Base-by-base conservation (phyloP, 2,329 filamentous ascomycete species). In the Hypoxylon sp. region DNA sequence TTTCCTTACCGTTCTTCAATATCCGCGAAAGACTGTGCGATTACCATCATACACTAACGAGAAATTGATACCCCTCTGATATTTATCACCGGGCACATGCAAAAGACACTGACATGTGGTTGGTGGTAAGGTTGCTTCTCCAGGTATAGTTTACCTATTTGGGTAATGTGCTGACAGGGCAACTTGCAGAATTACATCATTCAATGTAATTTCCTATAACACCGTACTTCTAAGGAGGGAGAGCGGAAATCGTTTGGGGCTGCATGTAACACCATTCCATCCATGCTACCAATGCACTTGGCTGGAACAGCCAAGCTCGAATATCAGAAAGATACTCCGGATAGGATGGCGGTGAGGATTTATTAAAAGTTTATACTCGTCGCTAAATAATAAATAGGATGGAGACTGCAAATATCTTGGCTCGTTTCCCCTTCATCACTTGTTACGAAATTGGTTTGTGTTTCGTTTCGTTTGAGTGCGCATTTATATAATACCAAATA, bases 181-280 rank as follows among this genome's bases (percentile, higher is more conserved):
- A 37, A 37, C 21, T 70, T 29, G 32, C 48, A 62, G 35, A 61
- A 68, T 70, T 70, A 70, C 68, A 70, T 70, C 68, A 70, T 65
- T 37, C 8, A 42, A 35, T 35, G 13, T 56, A 59, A 62, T 56
- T n/a, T 62, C 29, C 31, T 61, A 62, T 56, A 62, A 46, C 44
- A 32, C n/a, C n/a, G n/a, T n/a, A n/a, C n/a, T 51, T 47, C 24
- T 51, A 31, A 24, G 37, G 47, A 24, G 37, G 57, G 59, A 57
- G 42, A 59, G 53, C 19, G 51, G 56, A 21, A 61, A 57, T 51
- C 44, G 47, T 53, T 50, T 37, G n/a, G n/a, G n/a, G n/a, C 39
- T 44, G 48, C 54, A 60, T 63, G 51, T 54, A 52, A 42, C 57
- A 37, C 46, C 50, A 59, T 63, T 35, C 53, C 31, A 57, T 61